Base-by-base conservation (phyloP, 805 yeast genomes). In the Candida silvicultrix region DNA sequence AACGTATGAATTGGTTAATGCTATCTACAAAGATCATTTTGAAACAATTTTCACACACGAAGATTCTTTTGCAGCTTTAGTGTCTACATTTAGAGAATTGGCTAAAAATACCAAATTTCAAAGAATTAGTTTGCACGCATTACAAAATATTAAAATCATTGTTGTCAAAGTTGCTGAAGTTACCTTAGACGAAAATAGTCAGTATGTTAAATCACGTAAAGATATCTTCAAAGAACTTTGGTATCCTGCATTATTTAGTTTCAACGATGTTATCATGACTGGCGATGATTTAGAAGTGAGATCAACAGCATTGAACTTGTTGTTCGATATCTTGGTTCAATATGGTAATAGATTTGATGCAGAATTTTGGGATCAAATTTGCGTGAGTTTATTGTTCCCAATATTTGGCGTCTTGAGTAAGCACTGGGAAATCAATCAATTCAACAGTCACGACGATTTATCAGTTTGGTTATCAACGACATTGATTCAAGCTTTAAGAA, bases 401-500 rank as follows among this genome's bases (percentile, higher is more conserved):
- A 89, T 94, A 16, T 94, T 94, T 65, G 80, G 81, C 18, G 85
- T 89, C 7, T 72, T 94, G 53, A 79, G 84, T 44, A 77, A 78
- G 38, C 85, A 82, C 57, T 86, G 94, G 82, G 85, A 81, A 52
- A 75, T 83, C 47, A 77, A 77, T 49, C 79, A 80, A 48, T 80
- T 77, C 52, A 79, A 77, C 53, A 77, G 76, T 44, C 86, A 83
- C 54, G 99, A 92, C 63, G 95, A 86, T 50, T 65, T 89, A 54
- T 87, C 96, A 41, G 95, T 95, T 14, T 94, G 99, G 99, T 69
- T 94, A 41, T 89, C 97, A 0, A 90, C 99, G 0, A 94, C 99
- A 1, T 75, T 94, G 65, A 89, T 95, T 51, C 99, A 94, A 65
- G 98, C 98, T 0, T 71, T 95, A 60, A 80, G 95, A 63, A 87